Evolutionary conservation across 1,139 yeast genomes (phyloP), one percentile per base, ranked within the genome.

Genomic region (Geotrichum aggregatum): DNA sequence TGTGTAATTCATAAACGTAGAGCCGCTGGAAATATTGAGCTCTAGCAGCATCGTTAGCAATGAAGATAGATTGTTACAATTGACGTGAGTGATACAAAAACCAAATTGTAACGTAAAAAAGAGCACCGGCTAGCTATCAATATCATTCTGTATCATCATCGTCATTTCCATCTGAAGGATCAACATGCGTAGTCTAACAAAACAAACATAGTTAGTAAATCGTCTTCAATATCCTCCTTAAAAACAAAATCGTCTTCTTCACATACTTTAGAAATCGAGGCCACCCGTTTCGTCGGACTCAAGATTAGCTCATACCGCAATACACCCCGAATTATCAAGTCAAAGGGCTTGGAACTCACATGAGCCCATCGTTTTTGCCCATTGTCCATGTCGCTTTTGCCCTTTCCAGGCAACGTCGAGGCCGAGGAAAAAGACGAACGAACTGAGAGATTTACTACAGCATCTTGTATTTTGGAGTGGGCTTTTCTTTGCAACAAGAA

Each of bases 311-410:
- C 79, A 67, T 92, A 91, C 66, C 80, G 82, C 66, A 91, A 75
- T 19, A 83, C 82, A 0, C 98, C 98, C 44, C 96, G 75, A 1
- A 91, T 75, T 26, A 89, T 85, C 61, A 91, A 72, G 57, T 89
- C 96, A 67, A 91, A 91, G 11, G 96, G 96, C 63, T 87, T 81
- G 58, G 81, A 79, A 22, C 86, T 81, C 18, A 92, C 80, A 19
- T 76, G 73, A 52, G 80, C 79, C 98, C 98, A 91, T 64, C 82
- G 80, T 63, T 71, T 75, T 54, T 76, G 76, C 56, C 76, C 70
- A 8, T 58, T 59, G 42, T 63, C 66, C 19, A 59, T 52, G 26
- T 57, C 61, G 28, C 50, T 52, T 14, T 50, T 57, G 42, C 43
- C 36, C 7, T 51, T 28, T 13, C 11, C 34, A 2, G 19, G 47